Base-by-base conservation (phyloP, 2,329 filamentous ascomycete genomes). In the Ophiostoma australiae region DNA sequence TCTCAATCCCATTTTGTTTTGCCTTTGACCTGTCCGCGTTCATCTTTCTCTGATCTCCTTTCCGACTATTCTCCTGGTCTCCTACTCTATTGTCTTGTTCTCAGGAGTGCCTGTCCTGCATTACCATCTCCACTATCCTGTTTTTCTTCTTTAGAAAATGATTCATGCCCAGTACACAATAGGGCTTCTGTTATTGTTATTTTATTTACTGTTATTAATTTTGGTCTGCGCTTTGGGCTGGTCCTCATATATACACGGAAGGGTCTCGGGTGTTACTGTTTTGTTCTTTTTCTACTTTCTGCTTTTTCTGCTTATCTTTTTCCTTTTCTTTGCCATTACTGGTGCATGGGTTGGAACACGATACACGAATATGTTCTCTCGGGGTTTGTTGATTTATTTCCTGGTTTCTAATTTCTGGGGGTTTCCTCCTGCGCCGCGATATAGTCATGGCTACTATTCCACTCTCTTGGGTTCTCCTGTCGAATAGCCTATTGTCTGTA, bases 341-440 rank as follows among this genome's bases (percentile, higher is more conserved):
- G 65, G 69, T 66, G 63, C 27, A 70, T 39, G 55, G n/a, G 6
- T 71, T 55, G 13, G 67, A 69, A 71, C 58, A 71, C 39, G 67
- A 69, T 67, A 66, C 61, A 71, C 52, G 70, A 44, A 37, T 44
- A 44, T 58, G 27, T 66, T n/a, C 39, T 67, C 58, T n/a, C 33
- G 63, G 37, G 27, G 58, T 31, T 61, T 65, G 6, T 27, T 27
- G 23, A 31, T 69, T 37, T 58, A 17, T 20, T 33, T 58, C 33
- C 44, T 39, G 10, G 23, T 55, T 39, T 33, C 15, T 35, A 31
- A n/a, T 33, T n/a, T 39, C 31, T 52, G 1, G 44, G 6, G 27
- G 11, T 69, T 33, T 63, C 13, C 52, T 58, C 4, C 27, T 1
- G 3, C 11, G 4, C 23, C 1, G 7, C 11, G n/a, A 20, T 48